Percentiles rank a stretch among this genome's conserved stretches.
Evolutionary conservation across 176 grass and related monocot species (phyloP).

Genomic region (Phoenix roebelenii): DNA sequence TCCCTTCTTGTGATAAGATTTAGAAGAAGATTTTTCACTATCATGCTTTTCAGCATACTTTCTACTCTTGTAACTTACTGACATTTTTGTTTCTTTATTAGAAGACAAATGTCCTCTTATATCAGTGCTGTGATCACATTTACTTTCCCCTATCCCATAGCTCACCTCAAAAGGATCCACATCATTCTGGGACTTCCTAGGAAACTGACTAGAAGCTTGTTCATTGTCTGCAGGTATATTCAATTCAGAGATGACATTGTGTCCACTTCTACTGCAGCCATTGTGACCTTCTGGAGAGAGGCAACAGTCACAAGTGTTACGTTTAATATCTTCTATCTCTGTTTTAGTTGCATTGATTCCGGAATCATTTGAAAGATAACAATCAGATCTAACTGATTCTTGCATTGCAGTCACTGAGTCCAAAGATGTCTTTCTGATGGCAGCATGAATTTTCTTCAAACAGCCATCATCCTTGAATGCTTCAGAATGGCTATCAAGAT

Average conservation of each 20-base stretch:
- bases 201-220: slow-evolving; percentile 4
- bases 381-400: slow-evolving; percentile 23
- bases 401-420: slow-evolving; percentile 13
- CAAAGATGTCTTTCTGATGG: slow-evolving; percentile 21
- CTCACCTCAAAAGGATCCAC: slow-evolving; percentile 2
- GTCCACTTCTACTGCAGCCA: slow-evolving; percentile 23
- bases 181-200: slow-evolving; percentile 8
- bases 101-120: slow-evolving; percentile 13
- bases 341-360: slow-evolving; percentile 22
- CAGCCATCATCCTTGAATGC: slow-evolving; percentile 32
- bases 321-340: slow-evolving; percentile 20
- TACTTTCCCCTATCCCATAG: slow-evolving; percentile 24
- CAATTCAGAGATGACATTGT: slow-evolving; percentile 15
- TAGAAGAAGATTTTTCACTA: slow-evolving; percentile 26
- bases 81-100: slow-evolving; percentile 23
- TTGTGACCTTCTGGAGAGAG: slow-evolving; percentile 21
- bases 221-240: slow-evolving; percentile 9
- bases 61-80: slow-evolving; percentile 20
- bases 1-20: slow-evolving; percentile 17
- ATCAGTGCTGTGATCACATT: slow-evolving; percentile 11
- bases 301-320: slow-evolving; percentile 5
- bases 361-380: slow-evolving; percentile 13
- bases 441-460: slow-evolving; percentile 37
- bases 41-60: slow-evolving; percentile 19
- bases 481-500: slow-evolving; percentile 41